A percentile compares a stretch with the other conserved stretches of the same genome.
These are phyloP conservation scores for Alternaria sp. DNA, from an alignment of 2,329 filamentous ascomycete species.

Conservation along the genomic window DNA sequence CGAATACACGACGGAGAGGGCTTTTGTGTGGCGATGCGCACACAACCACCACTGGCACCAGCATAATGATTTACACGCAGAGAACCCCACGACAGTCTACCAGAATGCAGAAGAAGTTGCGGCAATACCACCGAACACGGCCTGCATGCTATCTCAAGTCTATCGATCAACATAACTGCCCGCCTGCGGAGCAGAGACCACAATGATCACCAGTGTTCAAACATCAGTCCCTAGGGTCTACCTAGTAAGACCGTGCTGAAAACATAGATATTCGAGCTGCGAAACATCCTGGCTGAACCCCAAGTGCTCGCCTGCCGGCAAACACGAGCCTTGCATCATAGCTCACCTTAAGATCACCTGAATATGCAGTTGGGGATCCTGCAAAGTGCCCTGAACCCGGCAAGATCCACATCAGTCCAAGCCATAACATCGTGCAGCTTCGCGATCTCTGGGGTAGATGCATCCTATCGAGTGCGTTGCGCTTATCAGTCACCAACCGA, in stretches of 20 bases:
- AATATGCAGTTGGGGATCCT: background rate
- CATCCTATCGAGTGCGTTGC: background rate
- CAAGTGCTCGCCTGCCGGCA: background rate
- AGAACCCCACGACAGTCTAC: background rate
- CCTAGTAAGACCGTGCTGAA: background rate
- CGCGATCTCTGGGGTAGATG: background rate
- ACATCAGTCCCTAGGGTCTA: background rate
- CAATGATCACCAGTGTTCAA: background rate
- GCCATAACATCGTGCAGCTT: background rate
- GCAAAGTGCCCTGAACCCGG: background rate
- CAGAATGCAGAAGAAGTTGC: background rate
- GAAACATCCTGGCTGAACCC: background rate
- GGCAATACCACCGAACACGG: background rate
- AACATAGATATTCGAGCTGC: background rate
- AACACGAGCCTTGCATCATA: background rate
- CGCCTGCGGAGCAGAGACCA: background rate
- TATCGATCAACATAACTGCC: background rate
- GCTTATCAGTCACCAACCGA: constrained; percentile 1
- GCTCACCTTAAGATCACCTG: background rate
- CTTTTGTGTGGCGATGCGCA: background rate
- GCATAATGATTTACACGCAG: background rate
- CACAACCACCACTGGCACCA: background rate
- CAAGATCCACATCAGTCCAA: background rate
- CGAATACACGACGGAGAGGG: background rate
- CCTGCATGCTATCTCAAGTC: background rate